Conservation (phyloP, 2,329 filamentous ascomycete species). For the Capronia coronata region DNA sequence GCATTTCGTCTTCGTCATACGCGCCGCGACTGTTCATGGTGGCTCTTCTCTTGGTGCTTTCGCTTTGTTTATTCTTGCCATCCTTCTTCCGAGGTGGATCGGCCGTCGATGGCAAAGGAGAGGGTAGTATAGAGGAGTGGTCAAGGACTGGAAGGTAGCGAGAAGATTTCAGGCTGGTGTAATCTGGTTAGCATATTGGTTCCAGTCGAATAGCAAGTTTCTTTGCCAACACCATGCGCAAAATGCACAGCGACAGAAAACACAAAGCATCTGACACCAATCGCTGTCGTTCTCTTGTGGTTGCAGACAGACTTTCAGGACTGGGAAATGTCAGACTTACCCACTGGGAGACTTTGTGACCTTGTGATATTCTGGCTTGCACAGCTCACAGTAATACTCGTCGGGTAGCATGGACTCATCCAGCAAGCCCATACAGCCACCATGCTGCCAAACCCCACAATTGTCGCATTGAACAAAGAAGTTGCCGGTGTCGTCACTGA, state of each 20-base stretch:
- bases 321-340: conserved; percentile 50
- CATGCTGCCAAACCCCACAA: conserved; percentile 97
- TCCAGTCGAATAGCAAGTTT: too few species aligned
- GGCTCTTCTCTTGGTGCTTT: conserved; percentile 71
- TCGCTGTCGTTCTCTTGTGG: background rate
- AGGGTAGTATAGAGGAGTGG: conserved; percentile 40
- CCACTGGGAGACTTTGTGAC: conserved; percentile 74
- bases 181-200: conserved; percentile 4
- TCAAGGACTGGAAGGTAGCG: conserved; percentile 56
- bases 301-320: background rate
- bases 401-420: conserved; percentile 89
- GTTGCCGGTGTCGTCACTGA: conserved; percentile 74
- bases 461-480: conserved; percentile 97
- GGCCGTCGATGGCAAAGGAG: conserved; percentile 39
- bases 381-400: conserved; percentile 96
- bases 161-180: conserved; percentile 54
- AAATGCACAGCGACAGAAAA: too few species aligned
- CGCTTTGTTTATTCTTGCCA: conserved; percentile 48
- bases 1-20: conserved; percentile 87
- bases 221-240: too few species aligned
- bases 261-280: too few species aligned
- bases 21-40: conserved; percentile 97
- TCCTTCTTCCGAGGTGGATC: conserved; percentile 38
- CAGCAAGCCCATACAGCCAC: conserved; percentile 93
- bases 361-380: conserved; percentile 83